Evolutionary conservation across 2,329 filamentous ascomycete genomes (phyloP).

Genomic region (Fusarium nurragi): DNA sequence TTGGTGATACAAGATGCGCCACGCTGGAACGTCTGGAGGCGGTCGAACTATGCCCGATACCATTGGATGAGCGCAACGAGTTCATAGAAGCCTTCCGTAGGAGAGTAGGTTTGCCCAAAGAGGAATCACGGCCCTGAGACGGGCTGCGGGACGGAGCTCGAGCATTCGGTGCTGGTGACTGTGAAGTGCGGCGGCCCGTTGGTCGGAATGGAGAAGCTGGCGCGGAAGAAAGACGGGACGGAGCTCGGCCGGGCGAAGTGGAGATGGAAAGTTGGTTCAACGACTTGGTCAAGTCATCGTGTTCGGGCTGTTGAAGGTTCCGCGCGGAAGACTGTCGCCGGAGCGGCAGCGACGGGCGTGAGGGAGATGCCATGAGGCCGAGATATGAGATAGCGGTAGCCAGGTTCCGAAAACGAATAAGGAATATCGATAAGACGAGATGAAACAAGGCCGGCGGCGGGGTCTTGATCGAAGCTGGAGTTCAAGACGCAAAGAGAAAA

Average conservation of each 20-base stretch:
- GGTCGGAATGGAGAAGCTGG: conserved; percentile 52
- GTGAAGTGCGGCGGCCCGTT: conserved; percentile 48
- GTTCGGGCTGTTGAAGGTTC: conserved; percentile 37
- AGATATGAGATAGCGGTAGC: background rate
- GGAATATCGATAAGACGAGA: conserved; percentile 18
- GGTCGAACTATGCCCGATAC: conserved; percentile 49
- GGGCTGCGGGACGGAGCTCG: conserved; percentile 55
- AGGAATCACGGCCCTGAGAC: conserved; percentile 54
- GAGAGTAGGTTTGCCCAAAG: conserved; percentile 60
- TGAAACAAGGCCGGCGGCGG: conserved; percentile 13
- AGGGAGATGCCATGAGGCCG: conserved; percentile 45
- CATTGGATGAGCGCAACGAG: conserved; percentile 63
- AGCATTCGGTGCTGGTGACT: conserved; percentile 38
- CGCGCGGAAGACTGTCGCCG: conserved; percentile 50
- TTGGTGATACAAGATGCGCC: conserved; percentile 56
- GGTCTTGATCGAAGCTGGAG: conserved; percentile 11
- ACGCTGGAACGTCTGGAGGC: conserved; percentile 61
- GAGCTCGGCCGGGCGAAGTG: conserved; percentile 43
- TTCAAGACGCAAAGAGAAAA: conserved; percentile 22
- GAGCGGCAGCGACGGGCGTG: conserved; percentile 44
- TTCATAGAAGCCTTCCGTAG: conserved; percentile 67
- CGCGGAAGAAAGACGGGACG: conserved; percentile 51
- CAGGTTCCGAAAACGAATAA: conserved; percentile 25
- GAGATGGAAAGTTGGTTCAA: conserved; percentile 58
- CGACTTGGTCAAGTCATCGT: conserved; percentile 53